Base-by-base conservation (phyloP, 139 green algal species). In the Pseudopediastrum boryanum region DNA sequence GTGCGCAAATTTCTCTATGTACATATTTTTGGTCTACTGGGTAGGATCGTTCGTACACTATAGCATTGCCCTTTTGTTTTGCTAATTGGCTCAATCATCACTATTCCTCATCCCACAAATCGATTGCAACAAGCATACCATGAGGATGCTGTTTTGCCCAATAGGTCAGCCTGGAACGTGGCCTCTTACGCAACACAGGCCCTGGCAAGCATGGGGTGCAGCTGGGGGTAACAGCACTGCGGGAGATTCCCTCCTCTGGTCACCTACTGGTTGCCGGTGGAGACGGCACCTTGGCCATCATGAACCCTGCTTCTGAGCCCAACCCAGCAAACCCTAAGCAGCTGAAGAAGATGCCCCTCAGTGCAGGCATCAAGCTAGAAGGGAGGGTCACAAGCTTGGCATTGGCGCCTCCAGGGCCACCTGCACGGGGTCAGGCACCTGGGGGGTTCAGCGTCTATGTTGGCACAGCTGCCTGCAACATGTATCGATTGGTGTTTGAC, bases 161-260 rank as follows among this genome's bases (percentile, higher is more conserved):
- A 9, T 85, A 95, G 89, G 67, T 95, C 29, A 86, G 61, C 13
- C 77, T 95, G n/a, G 77, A 89, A 0, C 78, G 76, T 33, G 84
- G 80, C 46, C 80, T 94, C 50, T 85, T 94, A 75, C 89, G 87
- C 64, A 92, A 93, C 77, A 81, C 52, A n/a, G 91, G 91, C 23
- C 90, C 90, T 9, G 83, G 51, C 13, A 93, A 91, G 76, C 82
- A 84, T 9, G 83, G 77, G 7, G 65, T 94, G 42, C 74, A 89
- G 75, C 25, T 86, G 38, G 82, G 85, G 16, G 82, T 90, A 23
- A 87, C 80, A 50, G 83, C 83, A 4, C 66, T 80, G 3, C 78
- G 77, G 19, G 64, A 89, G 43, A 61, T 77, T 7, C 87, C 84
- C 58, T 79, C 48, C 41, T 84, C 27, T 65, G 87, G 86, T 16